These are phyloP conservation scores for Stipa capillata DNA, from an alignment of 176 grass and related monocot genomes.

Conservation along the genomic window DNA sequence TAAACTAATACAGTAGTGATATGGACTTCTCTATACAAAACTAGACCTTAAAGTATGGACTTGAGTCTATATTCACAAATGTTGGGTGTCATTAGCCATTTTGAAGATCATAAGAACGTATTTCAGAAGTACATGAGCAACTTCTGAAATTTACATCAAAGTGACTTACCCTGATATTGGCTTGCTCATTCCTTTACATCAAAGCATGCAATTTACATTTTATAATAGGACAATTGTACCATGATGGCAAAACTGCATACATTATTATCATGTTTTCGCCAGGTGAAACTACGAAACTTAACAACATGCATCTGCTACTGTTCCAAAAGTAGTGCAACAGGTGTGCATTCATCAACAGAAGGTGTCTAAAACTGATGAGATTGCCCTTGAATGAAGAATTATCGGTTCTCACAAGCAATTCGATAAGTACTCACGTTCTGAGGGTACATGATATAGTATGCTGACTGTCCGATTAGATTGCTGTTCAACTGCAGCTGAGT, in stretches of 20 bases:
- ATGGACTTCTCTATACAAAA: neutral
- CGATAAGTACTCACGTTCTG: too few species aligned
- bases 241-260: neutral
- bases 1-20: neutral
- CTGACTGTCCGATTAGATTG: too few species aligned
- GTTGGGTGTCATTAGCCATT: neutral
- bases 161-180: too few species aligned
- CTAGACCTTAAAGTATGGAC: neutral
- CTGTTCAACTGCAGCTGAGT: too few species aligned
- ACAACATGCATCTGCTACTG: neutral
- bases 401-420: too few species aligned
- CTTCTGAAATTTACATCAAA: too few species aligned
- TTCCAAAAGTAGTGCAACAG: neutral
- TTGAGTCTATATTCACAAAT: neutral
- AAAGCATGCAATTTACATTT: conserved; percentile 2
- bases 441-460: too few species aligned
- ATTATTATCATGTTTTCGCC: neutral
- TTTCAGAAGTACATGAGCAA: neutral
- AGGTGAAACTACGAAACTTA: neutral
- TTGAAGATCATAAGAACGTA: neutral
- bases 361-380: too few species aligned
- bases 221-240: neutral
- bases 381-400: too few species aligned
- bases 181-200: neutral
- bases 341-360: neutral